A percentile compares a stretch with the other conserved stretches of the same genome.
Conservation (phyloP, 257 asterid genomes). For the Vinca minor region DNA sequence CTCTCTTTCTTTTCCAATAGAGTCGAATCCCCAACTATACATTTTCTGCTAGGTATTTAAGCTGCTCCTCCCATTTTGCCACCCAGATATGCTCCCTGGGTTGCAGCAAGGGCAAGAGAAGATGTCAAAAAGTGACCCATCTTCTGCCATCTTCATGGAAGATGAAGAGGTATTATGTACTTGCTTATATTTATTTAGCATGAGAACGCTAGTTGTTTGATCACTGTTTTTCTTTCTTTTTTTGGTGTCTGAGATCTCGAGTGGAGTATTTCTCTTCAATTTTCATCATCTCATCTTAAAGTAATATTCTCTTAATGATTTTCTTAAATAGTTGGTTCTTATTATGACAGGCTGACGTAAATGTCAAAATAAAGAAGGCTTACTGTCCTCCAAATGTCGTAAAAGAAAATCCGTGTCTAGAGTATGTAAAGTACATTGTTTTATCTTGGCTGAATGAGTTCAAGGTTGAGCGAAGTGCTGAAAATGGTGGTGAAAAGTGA, state of each 20-base stretch:
- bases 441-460: constrained; percentile 78
- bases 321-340: neutral
- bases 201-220: too few relatives aligned
- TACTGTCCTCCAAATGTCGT: constrained; percentile 74
- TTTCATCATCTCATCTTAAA: neutral
- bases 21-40: constrained; percentile 6
- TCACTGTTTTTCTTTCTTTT: too few relatives aligned
- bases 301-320: constrained; percentile 1
- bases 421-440: constrained; percentile 59
- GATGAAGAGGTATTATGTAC: constrained; percentile 66
- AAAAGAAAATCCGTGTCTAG: constrained; percentile 72
- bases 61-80: constrained; percentile 4
- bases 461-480: constrained; percentile 58
- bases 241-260: too few relatives aligned
- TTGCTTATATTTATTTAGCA: too few relatives aligned
- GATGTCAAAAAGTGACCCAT: constrained; percentile 78
- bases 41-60: neutral
- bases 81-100: constrained; percentile 81
- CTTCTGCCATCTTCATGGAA: constrained; percentile 81
- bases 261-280: too few relatives aligned
- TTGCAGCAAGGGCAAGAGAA: constrained; percentile 79
- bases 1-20: constrained; percentile 3
- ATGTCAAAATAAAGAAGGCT: constrained; percentile 71
- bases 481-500: constrained; percentile 81
- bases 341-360: constrained; percentile 59